Evolutionary conservation across 2,329 filamentous ascomycete genomes (phyloP).

Genomic region (Zasmidium cellare): DNA sequence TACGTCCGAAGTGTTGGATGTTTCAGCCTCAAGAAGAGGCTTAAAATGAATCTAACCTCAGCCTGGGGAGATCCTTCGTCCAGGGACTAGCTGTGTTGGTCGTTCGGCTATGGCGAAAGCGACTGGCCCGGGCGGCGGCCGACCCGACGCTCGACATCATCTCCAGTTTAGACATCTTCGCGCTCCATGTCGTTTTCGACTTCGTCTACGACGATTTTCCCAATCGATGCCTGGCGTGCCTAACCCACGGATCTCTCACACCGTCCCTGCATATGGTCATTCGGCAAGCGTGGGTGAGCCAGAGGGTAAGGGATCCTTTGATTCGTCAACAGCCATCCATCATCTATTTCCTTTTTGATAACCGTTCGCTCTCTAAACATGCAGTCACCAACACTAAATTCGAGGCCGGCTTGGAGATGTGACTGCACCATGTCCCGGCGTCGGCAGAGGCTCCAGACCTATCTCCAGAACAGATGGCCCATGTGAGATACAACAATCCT

Average conservation of each 20-base stretch:
- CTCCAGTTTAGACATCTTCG: neutral
- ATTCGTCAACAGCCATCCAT: slow-evolving; percentile 8
- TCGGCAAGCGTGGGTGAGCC: slow-evolving; percentile 1
- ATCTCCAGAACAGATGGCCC: slow-evolving; percentile 4
- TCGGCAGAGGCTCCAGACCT: neutral
- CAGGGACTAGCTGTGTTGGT: slow-evolving; percentile 7
- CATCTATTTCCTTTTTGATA: slow-evolving; percentile 11
- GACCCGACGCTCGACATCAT: neutral
- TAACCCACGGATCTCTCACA: slow-evolving; percentile 7
- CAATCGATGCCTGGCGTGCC: slow-evolving; percentile 12
- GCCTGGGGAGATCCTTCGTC: slow-evolving; percentile 15
- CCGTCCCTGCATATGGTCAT: slow-evolving; percentile 10
- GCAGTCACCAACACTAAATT: slow-evolving; percentile 4
- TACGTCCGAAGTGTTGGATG: neutral
- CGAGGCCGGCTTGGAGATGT: slow-evolving; percentile 6
- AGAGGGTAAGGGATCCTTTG: neutral
- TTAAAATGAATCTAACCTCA: slow-evolving; percentile 19
- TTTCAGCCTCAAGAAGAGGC: slow-evolving; percentile 20
- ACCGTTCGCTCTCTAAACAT: neutral
- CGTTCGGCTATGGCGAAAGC: slow-evolving; percentile 16
- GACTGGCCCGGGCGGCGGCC: slow-evolving; percentile 3
- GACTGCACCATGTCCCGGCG: slow-evolving; percentile 3
- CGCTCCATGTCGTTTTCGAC: neutral
- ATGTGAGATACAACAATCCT: slow-evolving; percentile 9
- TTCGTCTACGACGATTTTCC: slow-evolving; percentile 12